Evolutionary conservation across 2,329 filamentous ascomycete genomes (phyloP), one percentile per base, ranked within the genome.

Genomic region (Nannizzia gypsea): DNA sequence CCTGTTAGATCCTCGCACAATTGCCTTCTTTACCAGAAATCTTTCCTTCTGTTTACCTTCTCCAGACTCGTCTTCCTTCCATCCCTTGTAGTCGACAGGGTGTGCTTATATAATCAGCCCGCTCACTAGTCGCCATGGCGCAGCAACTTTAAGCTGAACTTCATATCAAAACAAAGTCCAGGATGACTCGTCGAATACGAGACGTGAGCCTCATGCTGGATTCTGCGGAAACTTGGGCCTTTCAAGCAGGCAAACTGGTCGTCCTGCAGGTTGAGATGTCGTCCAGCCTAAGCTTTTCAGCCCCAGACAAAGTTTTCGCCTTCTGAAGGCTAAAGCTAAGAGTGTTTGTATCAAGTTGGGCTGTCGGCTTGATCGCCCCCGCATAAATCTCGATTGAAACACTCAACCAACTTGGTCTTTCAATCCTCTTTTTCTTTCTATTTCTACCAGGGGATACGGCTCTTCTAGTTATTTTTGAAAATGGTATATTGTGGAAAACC

Each of bases 401-500:
- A 2, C 9, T 22, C 42, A 24, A 46, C 42, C 4, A 17, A 15
- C n/a, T 24, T 8, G 9, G 8, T 22, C 17, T 20, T 22, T 22
- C 3, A 22, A 4, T 22, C 1, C 42, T 17, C 9, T 20, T 22
- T 11, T 24, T 9, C 6, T 46, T 9, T 24, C 17, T 20, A 22
- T 46, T 3, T 11, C 9, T 13, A 42, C 15, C 15, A 11, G 38
- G n/a, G 38, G 3, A 15, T 15, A 40, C 38, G 13, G 15, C 2
- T 11, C n/a, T 20, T 24, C 13, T 52, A 24, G 15, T n/a, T n/a
- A n/a, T n/a, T n/a, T n/a, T n/a, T 13, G 15, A 52, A 28, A 13
- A 77, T 75, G 73, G 73, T 74, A 6, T 75, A 74, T 61, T 73
- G 73, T 63, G 73, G 73, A 42, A 74, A 74, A 61, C 73, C 75